A percentile compares a stretch with the other conserved stretches of the same genome.
phyloP scores from a whole-genome alignment of 768 basidiomycete species.

The Rhizopogon sp. region DNA sequence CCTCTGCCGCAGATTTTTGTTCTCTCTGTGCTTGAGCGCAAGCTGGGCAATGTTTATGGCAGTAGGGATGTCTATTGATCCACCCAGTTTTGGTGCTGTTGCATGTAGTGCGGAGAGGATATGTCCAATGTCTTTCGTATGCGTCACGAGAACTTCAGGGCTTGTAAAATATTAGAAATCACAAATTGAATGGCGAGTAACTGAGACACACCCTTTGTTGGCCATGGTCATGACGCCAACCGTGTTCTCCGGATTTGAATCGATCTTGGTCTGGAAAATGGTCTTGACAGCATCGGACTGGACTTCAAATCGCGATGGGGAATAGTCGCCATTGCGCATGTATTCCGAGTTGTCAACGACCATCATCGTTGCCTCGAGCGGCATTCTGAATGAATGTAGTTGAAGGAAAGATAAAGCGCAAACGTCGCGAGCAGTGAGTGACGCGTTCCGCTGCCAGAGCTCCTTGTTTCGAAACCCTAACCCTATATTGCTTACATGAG shows the following conservation, averaged over 20 bases:
- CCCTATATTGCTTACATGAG: background rate
- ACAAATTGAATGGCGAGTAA: background rate
- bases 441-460: background rate
- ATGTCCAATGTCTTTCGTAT: conserved; percentile 93
- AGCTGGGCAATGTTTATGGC: conserved; percentile 92
- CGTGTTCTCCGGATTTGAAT: conserved; percentile 95
- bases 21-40: conserved; percentile 94
- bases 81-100: conserved; percentile 68
- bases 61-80: conserved; percentile 81
- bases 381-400: conserved; percentile 52
- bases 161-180: conserved; percentile 32
- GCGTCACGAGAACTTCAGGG: conserved; percentile 93
- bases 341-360: conserved; percentile 97
- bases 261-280: conserved; percentile 89
- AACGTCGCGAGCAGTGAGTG: background rate
- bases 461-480: conserved; percentile 1
- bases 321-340: conserved; percentile 94
- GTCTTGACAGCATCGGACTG: conserved; percentile 89
- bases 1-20: conserved; percentile 96
- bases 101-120: conserved; percentile 76
- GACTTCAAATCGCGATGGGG: conserved; percentile 81
- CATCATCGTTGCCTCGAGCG: conserved; percentile 97
- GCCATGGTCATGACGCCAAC: conserved; percentile 99
- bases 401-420: conserved; percentile 24
- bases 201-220: conserved; percentile 69